Evolutionary conservation across 192 early-diverging fungal species (phyloP).

Genomic region (Diversispora eburnea): DNA sequence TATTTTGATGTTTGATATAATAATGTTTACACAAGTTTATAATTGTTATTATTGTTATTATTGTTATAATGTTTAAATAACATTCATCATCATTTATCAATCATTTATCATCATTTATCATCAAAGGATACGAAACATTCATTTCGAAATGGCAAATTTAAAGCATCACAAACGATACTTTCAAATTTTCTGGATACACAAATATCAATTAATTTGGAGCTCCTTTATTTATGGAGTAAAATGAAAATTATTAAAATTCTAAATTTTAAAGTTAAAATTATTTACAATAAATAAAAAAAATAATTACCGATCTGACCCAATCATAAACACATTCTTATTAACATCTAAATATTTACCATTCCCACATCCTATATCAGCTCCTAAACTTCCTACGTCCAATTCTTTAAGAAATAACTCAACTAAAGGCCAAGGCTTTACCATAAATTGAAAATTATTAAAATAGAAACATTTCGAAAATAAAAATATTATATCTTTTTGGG

Average conservation of each 20-base stretch:
- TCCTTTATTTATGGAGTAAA: conserved; percentile 41
- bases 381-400: conserved; percentile 66
- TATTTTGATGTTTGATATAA: background rate
- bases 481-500: background rate
- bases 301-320: conserved; percentile 81
- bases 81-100: too few species aligned
- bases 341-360: conserved; percentile 97
- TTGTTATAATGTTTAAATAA: background rate
- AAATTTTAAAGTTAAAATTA: background rate
- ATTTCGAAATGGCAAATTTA: conserved; percentile 69
- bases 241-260: background rate
- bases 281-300: background rate
- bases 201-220: conserved; percentile 76
- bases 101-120: too few species aligned
- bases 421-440: conserved; percentile 85
- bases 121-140: conserved; percentile 61
- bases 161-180: conserved; percentile 76
- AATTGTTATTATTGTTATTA: background rate
- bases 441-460: background rate
- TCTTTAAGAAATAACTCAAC: conserved; percentile 76
- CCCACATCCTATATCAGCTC: conserved; percentile 94
- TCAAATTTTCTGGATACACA: conserved; percentile 70
- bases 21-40: background rate
- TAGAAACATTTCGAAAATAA: background rate
- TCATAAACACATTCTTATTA: conserved; percentile 71